Evolutionary conservation across 2,329 filamentous ascomycete species (phyloP), one percentile per base, ranked within the genome.

Genomic region (Bimuria novae-zelandiae): DNA sequence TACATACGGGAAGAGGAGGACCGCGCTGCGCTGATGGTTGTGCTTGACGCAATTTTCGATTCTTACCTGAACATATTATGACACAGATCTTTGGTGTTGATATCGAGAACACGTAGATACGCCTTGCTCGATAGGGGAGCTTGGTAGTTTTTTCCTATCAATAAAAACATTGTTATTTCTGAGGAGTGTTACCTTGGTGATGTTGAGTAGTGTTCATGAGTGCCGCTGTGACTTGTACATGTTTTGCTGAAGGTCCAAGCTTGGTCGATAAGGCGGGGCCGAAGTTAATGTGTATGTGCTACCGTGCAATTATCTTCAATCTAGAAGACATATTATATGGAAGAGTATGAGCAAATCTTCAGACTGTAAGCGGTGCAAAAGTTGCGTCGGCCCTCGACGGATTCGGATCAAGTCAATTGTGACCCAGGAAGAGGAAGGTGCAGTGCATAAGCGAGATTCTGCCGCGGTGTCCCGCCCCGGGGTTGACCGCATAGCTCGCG

Each of bases 401-500:
- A n/a, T n/a, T n/a, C n/a, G n/a, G n/a, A 35, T 7, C 32, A 35
- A 8, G 10, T 5, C 8, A 16, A 10, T 36, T 36, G n/a, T 8
- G 14, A 36, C 4, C 16, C n/a, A 16, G 36, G n/a, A 22, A 11
- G 19, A 16, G 39, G 36, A 11, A 22, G 16, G 12, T 8, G 10
- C 14, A 2, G 4, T 46, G 22, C 23, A 22, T 37, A 47, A 47
- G 44, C 44, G 19, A 17, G 7, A 37, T 37, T 46, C 43, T 47
- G 44, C 44, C 33, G 23, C 16, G 11, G 22, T 19, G 7, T 29
- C 22, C 43, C 33, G 33, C 44, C 44, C 25, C 17, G 29, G n/a
- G 44, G 25, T 12, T n/a, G 23, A 47, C 44, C 44, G 44, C 44
- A 27, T 47, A 47, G 32, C 21, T 37, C n/a, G 25, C 19, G 29